Evolutionary conservation across 2,329 filamentous ascomycete genomes (phyloP).

Genomic region (Chrysosporium keratinophilum): DNA sequence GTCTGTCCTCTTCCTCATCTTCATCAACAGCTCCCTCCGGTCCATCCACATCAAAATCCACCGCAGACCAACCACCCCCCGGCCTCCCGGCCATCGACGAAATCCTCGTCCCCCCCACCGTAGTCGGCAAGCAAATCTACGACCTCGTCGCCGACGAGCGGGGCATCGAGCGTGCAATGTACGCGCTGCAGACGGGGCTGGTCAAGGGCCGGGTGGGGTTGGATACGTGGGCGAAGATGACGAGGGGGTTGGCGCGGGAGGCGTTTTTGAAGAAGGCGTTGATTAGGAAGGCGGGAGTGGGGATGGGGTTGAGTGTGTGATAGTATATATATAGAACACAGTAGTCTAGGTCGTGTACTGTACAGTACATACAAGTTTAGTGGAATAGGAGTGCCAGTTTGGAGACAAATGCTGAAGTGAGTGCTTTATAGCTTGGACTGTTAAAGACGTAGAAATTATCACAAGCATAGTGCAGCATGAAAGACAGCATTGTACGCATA

Average conservation of each 20-base stretch:
- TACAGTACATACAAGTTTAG: too few relatives aligned
- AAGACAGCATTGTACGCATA: too few relatives aligned
- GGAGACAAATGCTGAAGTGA: too few relatives aligned
- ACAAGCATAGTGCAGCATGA: too few relatives aligned
- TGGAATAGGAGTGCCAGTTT: too few relatives aligned
- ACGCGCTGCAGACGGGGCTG: slow-evolving; percentile 44
- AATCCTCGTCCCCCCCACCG: slow-evolving; percentile 81
- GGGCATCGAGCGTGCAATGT: slow-evolving; percentile 76
- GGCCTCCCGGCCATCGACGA: slow-evolving; percentile 72
- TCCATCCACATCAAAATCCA: slow-evolving; percentile 15
- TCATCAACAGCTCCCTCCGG: slow-evolving; percentile 12
- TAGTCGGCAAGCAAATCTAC: slow-evolving; percentile 89
- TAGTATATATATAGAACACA: too few relatives aligned
- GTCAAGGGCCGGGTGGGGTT: slow-evolving; percentile 37
- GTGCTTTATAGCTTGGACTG: too few relatives aligned
- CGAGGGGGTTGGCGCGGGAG: slow-evolving; percentile 39
- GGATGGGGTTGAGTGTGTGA: slow-evolving; percentile 33
- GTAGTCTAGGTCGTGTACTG: too few relatives aligned
- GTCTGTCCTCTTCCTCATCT: slow-evolving; percentile 30
- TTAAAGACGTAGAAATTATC: too few relatives aligned
- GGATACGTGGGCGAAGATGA: slow-evolving; percentile 40
- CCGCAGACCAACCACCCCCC: slow-evolving; percentile 12
- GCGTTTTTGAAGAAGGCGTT: slow-evolving; percentile 39
- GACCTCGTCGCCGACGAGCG: slow-evolving; percentile 78
- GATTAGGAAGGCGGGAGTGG: slow-evolving; percentile 37